phyloP scores from a whole-genome alignment of 495 filamentous ascomycete species.

The Chlorociboria aeruginascens region DNA sequence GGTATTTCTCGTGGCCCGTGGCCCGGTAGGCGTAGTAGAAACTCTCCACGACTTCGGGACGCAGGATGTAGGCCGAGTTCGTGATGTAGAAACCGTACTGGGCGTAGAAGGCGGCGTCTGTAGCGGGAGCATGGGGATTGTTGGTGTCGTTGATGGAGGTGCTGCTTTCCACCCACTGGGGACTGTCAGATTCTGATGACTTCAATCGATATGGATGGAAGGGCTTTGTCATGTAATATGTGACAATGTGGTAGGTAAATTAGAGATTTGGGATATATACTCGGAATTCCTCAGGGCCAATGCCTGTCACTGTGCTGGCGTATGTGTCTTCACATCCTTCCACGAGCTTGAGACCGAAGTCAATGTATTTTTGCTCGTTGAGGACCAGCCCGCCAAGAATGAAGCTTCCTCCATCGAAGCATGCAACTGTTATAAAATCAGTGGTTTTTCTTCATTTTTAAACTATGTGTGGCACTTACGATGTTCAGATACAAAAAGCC shows the following conservation, averaged over 20 bases:
- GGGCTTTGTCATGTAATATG: too few relatives aligned
- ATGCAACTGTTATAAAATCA: constrained; percentile 36
- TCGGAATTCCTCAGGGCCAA: constrained; percentile 68
- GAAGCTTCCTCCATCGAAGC: constrained; percentile 82
- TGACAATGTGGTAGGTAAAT: background rate
- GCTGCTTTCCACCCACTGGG: constrained; percentile 38
- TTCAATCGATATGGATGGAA: too few relatives aligned
- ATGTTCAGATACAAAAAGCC: constrained; percentile 46
- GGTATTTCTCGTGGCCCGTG: constrained; percentile 61
- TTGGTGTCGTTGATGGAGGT: constrained; percentile 16
- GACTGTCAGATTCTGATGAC: too few relatives aligned
- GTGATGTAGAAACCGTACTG: constrained; percentile 63
- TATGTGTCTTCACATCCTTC: constrained; percentile 69
- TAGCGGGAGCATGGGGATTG: constrained; percentile 29
- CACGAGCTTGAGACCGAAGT: constrained; percentile 67
- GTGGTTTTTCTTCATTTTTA: background rate
- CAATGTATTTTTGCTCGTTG: constrained; percentile 45
- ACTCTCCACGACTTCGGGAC: constrained; percentile 79
- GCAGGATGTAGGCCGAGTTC: constrained; percentile 49
- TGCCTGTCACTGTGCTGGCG: constrained; percentile 48
- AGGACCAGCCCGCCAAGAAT: constrained; percentile 72
- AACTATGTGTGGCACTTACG: constrained; percentile 16
- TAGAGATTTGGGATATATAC: background rate
- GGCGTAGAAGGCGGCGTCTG: constrained; percentile 47
- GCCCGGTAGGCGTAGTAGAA: constrained; percentile 80